Conservation (phyloP, 352 stramenopile species). For the Phytophthora megakarya region DNA sequence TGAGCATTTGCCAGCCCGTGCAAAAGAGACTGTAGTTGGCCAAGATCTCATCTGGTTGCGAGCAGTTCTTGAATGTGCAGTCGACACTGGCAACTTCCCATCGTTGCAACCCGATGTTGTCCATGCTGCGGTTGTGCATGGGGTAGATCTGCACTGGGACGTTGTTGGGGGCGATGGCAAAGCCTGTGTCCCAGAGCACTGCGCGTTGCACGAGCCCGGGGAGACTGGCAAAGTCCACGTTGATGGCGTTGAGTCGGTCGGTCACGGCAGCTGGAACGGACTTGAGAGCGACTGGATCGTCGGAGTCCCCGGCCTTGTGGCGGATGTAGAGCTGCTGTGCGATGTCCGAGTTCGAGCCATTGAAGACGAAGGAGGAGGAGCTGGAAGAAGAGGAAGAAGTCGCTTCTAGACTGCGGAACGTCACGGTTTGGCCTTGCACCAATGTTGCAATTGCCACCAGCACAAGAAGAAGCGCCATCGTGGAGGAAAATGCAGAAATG, state of each 20-base stretch:
- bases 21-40: slow-evolving; percentile 31
- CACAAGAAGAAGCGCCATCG: not conserved
- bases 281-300: slow-evolving; percentile 12
- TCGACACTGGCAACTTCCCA: slow-evolving; percentile 17
- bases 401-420: slow-evolving; percentile 25
- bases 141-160: slow-evolving; percentile 22
- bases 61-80: slow-evolving; percentile 31
- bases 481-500: slow-evolving; percentile 17
- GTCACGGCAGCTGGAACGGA: slow-evolving; percentile 16
- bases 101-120: slow-evolving; percentile 22
- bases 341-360: slow-evolving; percentile 43
- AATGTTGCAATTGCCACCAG: not conserved
- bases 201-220: slow-evolving; percentile 36
- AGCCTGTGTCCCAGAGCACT: slow-evolving; percentile 44
- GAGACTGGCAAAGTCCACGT: slow-evolving; percentile 24
- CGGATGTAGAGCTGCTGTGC: slow-evolving; percentile 40
- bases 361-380: slow-evolving; percentile 29
- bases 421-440: slow-evolving; percentile 8
- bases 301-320: slow-evolving; percentile 19
- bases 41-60: slow-evolving; percentile 15
- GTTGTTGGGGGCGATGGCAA: slow-evolving; percentile 17
- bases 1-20: slow-evolving; percentile 42
- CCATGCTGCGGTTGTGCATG: slow-evolving; percentile 27
- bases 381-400: slow-evolving; percentile 2
- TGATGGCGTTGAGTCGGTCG: slow-evolving; percentile 17